phyloP scores from a whole-genome alignment of 805 yeast species.

The Debaryomyces maramus region DNA sequence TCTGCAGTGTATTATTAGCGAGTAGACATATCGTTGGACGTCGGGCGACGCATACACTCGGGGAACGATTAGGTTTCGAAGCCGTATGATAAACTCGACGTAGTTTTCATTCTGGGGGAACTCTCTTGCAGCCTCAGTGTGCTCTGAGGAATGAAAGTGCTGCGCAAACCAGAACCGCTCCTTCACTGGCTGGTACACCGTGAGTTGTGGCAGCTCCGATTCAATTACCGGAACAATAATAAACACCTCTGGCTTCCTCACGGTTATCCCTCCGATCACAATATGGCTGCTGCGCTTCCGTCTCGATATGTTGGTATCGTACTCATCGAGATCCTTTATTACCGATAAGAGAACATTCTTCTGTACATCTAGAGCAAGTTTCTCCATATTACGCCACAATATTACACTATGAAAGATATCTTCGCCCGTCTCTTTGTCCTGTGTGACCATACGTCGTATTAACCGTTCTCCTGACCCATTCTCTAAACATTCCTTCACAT shows the following conservation, averaged over 20 bases:
- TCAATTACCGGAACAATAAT: conserved; percentile 17
- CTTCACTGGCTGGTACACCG: conserved; percentile 20
- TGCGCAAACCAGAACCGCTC: conserved; percentile 29
- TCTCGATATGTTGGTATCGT: conserved; percentile 17
- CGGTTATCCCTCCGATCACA: conserved; percentile 4
- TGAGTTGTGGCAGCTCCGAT: conserved; percentile 5
- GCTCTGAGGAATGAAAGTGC: conserved; percentile 6
- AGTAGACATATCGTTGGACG: conserved; percentile 36
- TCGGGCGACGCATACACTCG: conserved; percentile 34
- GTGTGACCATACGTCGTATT: conserved; percentile 1
- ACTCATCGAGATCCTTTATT: conserved; percentile 20
- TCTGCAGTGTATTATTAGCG: conserved; percentile 36
- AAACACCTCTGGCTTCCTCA: conserved; percentile 16
- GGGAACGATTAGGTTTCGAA: conserved; percentile 8
- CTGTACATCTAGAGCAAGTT: conserved; percentile 11
- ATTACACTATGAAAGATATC: conserved; percentile 10
- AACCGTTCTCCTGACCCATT: not conserved
- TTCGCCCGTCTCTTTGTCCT: conserved; percentile 4
- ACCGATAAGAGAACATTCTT: conserved; percentile 15
- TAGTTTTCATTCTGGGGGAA: conserved; percentile 1
- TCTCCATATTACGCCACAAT: conserved; percentile 21
- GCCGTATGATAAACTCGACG: conserved; percentile 3
- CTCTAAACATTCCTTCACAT: conserved; percentile 4
- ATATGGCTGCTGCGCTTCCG: conserved; percentile 3
- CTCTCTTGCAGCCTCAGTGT: not conserved